Evolutionary conservation across 257 asterid genomes (phyloP).

Genomic region (Gentiana macrophylla): DNA sequence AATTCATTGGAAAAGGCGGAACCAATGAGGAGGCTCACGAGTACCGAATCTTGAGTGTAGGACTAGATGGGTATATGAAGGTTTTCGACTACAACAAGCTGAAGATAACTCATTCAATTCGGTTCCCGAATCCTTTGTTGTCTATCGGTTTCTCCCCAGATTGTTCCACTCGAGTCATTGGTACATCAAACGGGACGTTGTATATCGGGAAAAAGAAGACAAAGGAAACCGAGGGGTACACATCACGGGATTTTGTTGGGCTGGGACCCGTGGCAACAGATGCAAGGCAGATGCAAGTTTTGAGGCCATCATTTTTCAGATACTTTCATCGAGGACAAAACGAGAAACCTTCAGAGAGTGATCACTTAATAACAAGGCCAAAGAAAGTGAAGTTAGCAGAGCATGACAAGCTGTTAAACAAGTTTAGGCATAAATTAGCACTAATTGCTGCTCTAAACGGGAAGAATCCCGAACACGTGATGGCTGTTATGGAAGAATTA

Average conservation of each 20-base stretch:
- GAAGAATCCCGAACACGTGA: constrained; percentile 53
- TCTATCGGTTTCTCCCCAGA: constrained; percentile 76
- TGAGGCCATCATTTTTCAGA: constrained; percentile 74
- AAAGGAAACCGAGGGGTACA: constrained; percentile 22
- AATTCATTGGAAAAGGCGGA: constrained; percentile 27
- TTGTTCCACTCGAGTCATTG: constrained; percentile 65
- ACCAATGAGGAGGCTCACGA: constrained; percentile 46
- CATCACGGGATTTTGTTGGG: constrained; percentile 20
- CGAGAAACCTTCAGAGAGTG: constrained; percentile 60
- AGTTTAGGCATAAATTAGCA: constrained; percentile 80
- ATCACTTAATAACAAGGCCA: constrained; percentile 46
- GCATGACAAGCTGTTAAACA: constrained; percentile 69
- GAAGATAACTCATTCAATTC: constrained; percentile 73
- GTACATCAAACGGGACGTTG: constrained; percentile 65
- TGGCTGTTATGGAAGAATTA: constrained; percentile 93
- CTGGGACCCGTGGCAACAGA: constrained; percentile 27
- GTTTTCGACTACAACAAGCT: constrained; percentile 72
- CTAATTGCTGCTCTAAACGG: constrained; percentile 49
- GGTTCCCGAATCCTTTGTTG: constrained; percentile 69
- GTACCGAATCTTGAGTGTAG: constrained; percentile 67
- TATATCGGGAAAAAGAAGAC: constrained; percentile 63
- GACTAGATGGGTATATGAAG: constrained; percentile 86
- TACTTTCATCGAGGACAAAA: constrained; percentile 83
- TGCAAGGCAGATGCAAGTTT: constrained; percentile 35
- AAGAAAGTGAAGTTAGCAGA: constrained; percentile 69